Percentiles rank a stretch among this genome's conserved stretches.
Conservation (phyloP, 2,329 filamentous ascomycete genomes). For the Neophaeococcomyces mojaviensis region DNA sequence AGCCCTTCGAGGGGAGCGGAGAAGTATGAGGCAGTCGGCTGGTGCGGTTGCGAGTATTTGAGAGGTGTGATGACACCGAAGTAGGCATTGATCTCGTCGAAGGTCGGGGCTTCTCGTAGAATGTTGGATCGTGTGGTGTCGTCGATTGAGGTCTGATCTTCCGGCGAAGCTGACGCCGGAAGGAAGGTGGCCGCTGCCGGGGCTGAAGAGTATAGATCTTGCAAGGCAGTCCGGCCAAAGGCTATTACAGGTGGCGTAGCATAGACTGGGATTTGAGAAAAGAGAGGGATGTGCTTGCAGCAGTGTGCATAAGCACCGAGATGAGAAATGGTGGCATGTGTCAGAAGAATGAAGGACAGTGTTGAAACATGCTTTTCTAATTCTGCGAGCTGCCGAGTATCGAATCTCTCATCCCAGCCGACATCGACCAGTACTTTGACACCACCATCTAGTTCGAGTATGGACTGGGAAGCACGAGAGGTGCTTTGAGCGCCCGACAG, state of each 20-base stretch:
- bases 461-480: constrained; percentile 80
- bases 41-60: constrained; percentile 94
- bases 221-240: constrained; percentile 79
- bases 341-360: constrained; percentile 86
- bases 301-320: constrained; percentile 91
- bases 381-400: constrained; percentile 71
- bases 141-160: constrained; percentile 40
- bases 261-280: constrained; percentile 87
- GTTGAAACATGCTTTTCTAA: constrained; percentile 90
- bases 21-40: constrained; percentile 77
- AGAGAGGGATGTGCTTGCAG: constrained; percentile 91
- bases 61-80: constrained; percentile 85
- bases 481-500: constrained; percentile 79
- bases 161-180: constrained; percentile 38
- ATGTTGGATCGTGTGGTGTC: constrained; percentile 40
- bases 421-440: constrained; percentile 93
- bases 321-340: constrained; percentile 85
- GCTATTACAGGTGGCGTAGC: constrained; percentile 90
- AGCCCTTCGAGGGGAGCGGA: constrained; percentile 84
- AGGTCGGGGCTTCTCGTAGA: constrained; percentile 62
- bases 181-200: constrained; percentile 82
- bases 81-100: constrained; percentile 85
- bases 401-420: constrained; percentile 91
- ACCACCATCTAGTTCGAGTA: constrained; percentile 91
- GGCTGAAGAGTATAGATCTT: constrained; percentile 86